phyloP scores from a whole-genome alignment of 2,329 filamentous ascomycete genomes.

The Botryosphaeria dothidea region DNA sequence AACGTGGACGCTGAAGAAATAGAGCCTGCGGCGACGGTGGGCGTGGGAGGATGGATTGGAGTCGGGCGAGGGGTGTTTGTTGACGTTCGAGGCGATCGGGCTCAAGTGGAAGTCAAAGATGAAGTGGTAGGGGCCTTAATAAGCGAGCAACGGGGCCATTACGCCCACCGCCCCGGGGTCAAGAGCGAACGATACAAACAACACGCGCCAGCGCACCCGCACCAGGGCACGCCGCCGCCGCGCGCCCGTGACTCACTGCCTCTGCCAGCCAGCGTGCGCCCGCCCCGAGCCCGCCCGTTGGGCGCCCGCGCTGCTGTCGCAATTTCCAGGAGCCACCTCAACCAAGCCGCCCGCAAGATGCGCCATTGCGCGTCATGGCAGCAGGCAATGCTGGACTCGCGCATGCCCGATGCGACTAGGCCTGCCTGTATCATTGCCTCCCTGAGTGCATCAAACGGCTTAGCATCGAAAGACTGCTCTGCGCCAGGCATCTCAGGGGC shows the following conservation, averaged over 20 bases:
- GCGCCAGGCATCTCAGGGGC: conserved; percentile 3
- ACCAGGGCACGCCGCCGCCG: conserved; percentile 6
- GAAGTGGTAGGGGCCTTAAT: conserved; percentile 17
- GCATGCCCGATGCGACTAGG: not conserved
- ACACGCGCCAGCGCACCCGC: conserved; percentile 13
- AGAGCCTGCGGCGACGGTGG: conserved; percentile 18
- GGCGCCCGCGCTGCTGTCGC: conserved; percentile 1
- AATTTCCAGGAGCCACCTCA: not conserved
- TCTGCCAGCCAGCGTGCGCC: no score
- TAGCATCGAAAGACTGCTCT: not conserved
- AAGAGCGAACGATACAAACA: conserved; percentile 13
- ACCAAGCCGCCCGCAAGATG: not conserved
- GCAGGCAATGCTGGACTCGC: not conserved
- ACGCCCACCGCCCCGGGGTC: conserved; percentile 14
- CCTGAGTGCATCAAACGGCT: conserved; percentile 17
- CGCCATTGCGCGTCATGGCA: conserved; percentile 1
- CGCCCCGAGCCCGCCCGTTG: not conserved
- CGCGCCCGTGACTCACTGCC: conserved; percentile 9
- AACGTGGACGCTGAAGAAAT: conserved; percentile 15
- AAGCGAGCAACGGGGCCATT: conserved; percentile 17
- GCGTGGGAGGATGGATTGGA: conserved; percentile 13
- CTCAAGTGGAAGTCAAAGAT: conserved; percentile 18
- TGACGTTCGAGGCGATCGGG: conserved; percentile 19
- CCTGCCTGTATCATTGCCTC: conserved; percentile 7
- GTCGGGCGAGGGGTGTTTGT: conserved; percentile 19